Base-by-base conservation (phyloP, 225 moss, liverwort and hornwort species). In the Takakia lepidozioides region DNA sequence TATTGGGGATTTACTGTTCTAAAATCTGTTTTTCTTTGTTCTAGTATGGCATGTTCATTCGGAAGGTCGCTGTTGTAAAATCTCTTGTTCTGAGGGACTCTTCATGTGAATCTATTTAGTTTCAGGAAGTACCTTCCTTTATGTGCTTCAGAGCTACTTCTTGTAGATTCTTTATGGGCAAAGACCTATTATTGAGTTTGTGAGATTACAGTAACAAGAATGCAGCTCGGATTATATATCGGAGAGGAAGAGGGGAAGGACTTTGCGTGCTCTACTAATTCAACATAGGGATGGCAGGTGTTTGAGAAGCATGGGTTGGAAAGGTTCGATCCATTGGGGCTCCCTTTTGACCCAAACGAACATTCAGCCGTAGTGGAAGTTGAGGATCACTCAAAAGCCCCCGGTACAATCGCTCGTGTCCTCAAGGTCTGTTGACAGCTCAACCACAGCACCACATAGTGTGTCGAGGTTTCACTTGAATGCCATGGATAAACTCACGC, bases 341-440 rank as follows among this genome's bases (percentile, higher is more conserved):
- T 81, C 61, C 32, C 50, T 11, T 93, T 93, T 70, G 81, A 93
- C 62, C 88, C 93, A 9, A 86, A 78, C 64, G 70, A 67, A 38
- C 93, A 93, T 68, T 70, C 89, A 62, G 88, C 93, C 61, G 76
- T 88, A 20, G 88, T 61, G 58, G 85, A 93, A 78, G 73, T 93
- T 25, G 75, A 78, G 4, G 88, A 93, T 59, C 46, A 52, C 10
- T 48, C 73, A 2, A 93, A 88, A 67, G 17, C 66, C 11, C 55
- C 83, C 22, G 88, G 93, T 37, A 64, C 74, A 11, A 59, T 93
- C 42, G 85, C 83, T 40, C 49, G 76, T 61, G 88, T 80, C 37
- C 55, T 93, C 50, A 88, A 93, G 86, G 92, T 32, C n/a, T n/a
- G n/a, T n/a, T 87, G 78, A 17, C 29, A n/a, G 25, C 64, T 41